These are phyloP conservation scores for Lepiota brunneoincarnata DNA, from an alignment of 768 basidiomycete species.

Conservation along the genomic window DNA sequence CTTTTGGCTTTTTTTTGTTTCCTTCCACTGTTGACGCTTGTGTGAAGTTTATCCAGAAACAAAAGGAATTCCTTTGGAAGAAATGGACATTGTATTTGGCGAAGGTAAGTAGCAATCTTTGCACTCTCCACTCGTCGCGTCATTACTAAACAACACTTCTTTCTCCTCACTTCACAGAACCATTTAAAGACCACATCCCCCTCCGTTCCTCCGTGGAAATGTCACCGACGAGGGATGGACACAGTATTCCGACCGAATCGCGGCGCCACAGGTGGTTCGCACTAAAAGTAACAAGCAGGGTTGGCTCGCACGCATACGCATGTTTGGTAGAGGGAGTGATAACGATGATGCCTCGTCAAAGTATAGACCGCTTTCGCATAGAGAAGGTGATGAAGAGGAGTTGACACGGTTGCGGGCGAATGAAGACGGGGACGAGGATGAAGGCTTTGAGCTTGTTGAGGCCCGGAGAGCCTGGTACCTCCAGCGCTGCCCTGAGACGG, in stretches of 20 bases:
- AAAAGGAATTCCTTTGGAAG: constrained; percentile 77
- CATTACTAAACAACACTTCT: not conserved
- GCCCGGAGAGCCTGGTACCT: not conserved
- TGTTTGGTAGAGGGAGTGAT: not conserved
- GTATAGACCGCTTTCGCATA: not conserved
- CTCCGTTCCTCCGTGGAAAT: constrained; percentile 7
- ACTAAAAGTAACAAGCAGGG: not conserved
- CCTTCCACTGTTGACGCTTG: not conserved
- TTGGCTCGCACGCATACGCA: not conserved
- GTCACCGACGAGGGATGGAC: constrained; percentile 1
- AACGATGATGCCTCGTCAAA: not conserved
- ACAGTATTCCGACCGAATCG: not conserved
- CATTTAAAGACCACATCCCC: constrained; percentile 12
- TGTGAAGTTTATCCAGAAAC: constrained; percentile 79
- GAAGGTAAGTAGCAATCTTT: constrained; percentile 47
- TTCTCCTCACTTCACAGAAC: not conserved
- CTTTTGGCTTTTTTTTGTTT: not conserved
- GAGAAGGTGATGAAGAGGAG: constrained; percentile 5
- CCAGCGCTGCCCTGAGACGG: not conserved
- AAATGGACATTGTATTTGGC: constrained; percentile 83
- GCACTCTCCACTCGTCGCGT: not conserved
- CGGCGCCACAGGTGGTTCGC: too few species aligned
- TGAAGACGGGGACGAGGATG: not conserved
- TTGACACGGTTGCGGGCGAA: not conserved
- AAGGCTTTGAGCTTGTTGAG: constrained; percentile 1